Percentiles rank a stretch among this genome's conserved stretches.
These are phyloP conservation scores for Picea abies DNA, from an alignment of 83 land plant species.

Conservation along the genomic window DNA sequence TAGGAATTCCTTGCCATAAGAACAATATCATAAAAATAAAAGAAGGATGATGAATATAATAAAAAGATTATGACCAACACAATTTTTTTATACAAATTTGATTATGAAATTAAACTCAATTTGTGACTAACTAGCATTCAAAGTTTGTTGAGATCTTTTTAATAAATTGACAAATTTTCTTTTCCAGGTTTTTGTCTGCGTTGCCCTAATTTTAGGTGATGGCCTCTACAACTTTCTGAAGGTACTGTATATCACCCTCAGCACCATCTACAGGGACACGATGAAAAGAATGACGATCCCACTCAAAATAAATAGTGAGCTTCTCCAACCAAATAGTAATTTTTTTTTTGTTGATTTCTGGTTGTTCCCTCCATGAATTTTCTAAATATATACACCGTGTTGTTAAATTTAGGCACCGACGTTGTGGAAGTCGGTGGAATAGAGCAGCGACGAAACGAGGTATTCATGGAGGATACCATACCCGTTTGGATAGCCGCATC, in stretches of 20 bases:
- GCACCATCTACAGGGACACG: not conserved
- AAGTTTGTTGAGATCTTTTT: too few species aligned
- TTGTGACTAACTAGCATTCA: too few species aligned
- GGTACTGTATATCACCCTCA: conserved; percentile 24
- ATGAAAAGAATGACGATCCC: not conserved
- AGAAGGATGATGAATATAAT: too few species aligned
- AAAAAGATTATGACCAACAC: too few species aligned
- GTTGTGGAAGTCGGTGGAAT: not conserved
- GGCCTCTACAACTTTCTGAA: conserved; percentile 67
- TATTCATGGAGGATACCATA: conserved; percentile 47
- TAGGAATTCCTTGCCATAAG: too few species aligned
- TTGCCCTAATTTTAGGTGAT: conserved; percentile 48
- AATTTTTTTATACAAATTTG: too few species aligned
- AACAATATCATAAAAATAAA: too few species aligned
- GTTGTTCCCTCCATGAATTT: not conserved
- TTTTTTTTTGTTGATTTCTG: not conserved
- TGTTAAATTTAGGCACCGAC: not conserved
- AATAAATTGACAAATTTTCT: not conserved
- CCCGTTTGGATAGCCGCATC: conserved; percentile 49
- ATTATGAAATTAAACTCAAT: too few species aligned
- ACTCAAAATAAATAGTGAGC: not conserved
- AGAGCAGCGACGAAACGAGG: conserved; percentile 32
- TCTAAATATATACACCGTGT: not conserved
- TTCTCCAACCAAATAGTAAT: not conserved
- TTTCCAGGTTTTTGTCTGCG: not conserved